Evolutionary conservation across 371 early-diverging fungal genomes (phyloP), one percentile per base, ranked within the genome.

Genomic region (Phascolomyces articulosus): DNA sequence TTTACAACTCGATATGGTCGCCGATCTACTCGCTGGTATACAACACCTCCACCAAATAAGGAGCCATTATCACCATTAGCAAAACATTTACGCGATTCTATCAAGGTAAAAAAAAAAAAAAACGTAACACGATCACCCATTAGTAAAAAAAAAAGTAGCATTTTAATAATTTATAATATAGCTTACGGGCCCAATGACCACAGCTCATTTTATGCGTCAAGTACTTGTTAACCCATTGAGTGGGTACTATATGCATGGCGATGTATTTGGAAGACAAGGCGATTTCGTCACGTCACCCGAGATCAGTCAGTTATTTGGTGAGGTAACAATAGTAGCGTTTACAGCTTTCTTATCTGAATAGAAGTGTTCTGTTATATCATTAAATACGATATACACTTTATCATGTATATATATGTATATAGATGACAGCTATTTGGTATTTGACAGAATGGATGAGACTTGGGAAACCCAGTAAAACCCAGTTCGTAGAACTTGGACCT

Each of bases 221-320:
- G 91, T 91, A 7, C 79, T 96, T 28, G 92, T 91, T n/a, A 93
- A 94, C 70, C 96, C 97, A 3, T 27, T 90, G 16, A 90, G 90
- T 48, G 98, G 98, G 4, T 98, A 97, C 72, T 98, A 98, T 75
- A 96, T 91, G 87, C 78, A 84, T 53, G 87, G 88, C 4, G 93
- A 96, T 70, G 95, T 96, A 7, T 95, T 98, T 83, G 98, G 98
- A n/a, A 61, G 71, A n/a, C 65, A 90, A 62, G 98, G 98, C 13
- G 98, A 98, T 68, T 98, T 98, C 78, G 83, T 91, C 16, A 98
- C 98, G 7, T 93, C 95, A 8, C 98, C 98, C 16, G 98, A 98
- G 75, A 95, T 98, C 68, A 91, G 91, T 70, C 98, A 98, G 77
- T 90, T 97, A 85, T 98, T 97, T 90, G 98, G 98, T 26, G 98